phyloP scores from a whole-genome alignment of 2,329 filamentous ascomycete genomes.

The Xylariales sp. region DNA sequence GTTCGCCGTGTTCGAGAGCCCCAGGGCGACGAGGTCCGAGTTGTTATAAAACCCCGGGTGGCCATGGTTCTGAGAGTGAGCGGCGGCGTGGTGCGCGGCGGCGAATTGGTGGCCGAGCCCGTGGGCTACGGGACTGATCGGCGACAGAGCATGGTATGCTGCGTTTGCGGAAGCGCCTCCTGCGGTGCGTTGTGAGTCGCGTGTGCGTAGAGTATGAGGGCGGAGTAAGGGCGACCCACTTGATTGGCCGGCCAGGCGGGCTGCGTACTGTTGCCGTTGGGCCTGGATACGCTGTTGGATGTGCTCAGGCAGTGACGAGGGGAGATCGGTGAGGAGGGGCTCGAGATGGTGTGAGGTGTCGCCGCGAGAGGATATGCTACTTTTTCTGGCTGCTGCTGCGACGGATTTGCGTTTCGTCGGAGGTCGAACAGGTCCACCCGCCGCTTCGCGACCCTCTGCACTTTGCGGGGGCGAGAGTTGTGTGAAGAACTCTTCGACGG shows the following conservation, averaged over 20 bases:
- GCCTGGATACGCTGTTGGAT: conserved; percentile 31
- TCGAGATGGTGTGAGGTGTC: conserved; percentile 32
- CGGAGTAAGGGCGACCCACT: conserved; percentile 37
- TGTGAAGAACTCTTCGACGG: conserved; percentile 90
- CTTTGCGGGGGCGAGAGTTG: conserved; percentile 64
- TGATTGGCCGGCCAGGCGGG: conserved; percentile 35
- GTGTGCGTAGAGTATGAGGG: conserved; percentile 13
- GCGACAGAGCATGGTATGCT: conserved; percentile 44
- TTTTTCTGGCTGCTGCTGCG: conserved; percentile 26
- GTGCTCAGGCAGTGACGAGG: conserved; percentile 25
- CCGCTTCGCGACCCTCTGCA: conserved; percentile 36
- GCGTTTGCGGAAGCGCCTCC: conserved; percentile 16
- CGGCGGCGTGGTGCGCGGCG: conserved; percentile 10
- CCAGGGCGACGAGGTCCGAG: conserved; percentile 48
- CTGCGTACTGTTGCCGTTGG: conserved; percentile 32
- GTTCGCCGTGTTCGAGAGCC: conserved; percentile 42
- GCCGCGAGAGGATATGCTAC: conserved; percentile 28
- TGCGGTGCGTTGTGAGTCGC: conserved; percentile 33
- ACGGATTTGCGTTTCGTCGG: conserved; percentile 34
- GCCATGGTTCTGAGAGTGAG: conserved; percentile 17
- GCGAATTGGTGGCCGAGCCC: conserved; percentile 26
- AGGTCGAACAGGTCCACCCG: conserved; percentile 15
- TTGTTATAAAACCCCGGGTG: conserved; percentile 41
- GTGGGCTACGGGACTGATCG: conserved; percentile 46
- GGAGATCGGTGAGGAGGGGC: conserved; percentile 33